phyloP scores from a whole-genome alignment of 768 basidiomycete genomes.

The Boletus sp. region DNA sequence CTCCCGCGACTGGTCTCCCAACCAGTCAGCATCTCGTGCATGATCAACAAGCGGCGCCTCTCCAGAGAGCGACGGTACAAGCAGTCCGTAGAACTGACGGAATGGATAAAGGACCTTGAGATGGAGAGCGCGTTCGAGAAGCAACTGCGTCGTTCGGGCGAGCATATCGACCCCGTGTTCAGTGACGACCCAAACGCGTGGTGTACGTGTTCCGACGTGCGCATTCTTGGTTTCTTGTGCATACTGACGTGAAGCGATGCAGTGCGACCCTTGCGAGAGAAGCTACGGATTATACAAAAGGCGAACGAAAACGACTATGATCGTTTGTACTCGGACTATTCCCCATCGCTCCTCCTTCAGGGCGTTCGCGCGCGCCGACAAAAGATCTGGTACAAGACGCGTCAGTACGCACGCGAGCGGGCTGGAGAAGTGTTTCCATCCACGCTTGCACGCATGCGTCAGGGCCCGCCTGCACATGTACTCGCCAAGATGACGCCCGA shows the following conservation, averaged over 20 bases:
- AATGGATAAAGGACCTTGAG: conserved; percentile 34
- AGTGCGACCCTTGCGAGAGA: conserved; percentile 40
- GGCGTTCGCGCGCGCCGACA: conserved; percentile 58
- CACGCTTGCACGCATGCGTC: conserved; percentile 46
- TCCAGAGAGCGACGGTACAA: conserved; percentile 46
- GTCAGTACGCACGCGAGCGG: conserved; percentile 57
- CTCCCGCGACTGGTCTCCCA: conserved; percentile 82
- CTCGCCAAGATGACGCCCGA: conserved; percentile 50
- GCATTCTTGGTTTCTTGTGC: background rate
- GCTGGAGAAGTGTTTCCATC: conserved; percentile 56
- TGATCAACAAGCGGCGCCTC: conserved; percentile 54
- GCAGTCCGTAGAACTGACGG: conserved; percentile 32
- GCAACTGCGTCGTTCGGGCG: conserved; percentile 18
- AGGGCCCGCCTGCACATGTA: conserved; percentile 65
- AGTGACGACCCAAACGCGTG: conserved; percentile 19
- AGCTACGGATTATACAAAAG: conserved; percentile 31
- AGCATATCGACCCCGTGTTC: conserved; percentile 27
- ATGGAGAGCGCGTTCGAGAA: conserved; percentile 42
- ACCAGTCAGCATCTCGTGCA: conserved; percentile 65
- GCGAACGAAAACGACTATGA: conserved; percentile 40
- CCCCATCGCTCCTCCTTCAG: conserved; percentile 46
- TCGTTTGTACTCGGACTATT: conserved; percentile 43
- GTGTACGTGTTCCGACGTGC: conserved; percentile 14
- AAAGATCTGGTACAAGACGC: conserved; percentile 64
- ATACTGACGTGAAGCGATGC: conserved; percentile 5